Conservation (phyloP, 805 yeast species). For the Wickerhamiella kurtzmanii region DNA sequence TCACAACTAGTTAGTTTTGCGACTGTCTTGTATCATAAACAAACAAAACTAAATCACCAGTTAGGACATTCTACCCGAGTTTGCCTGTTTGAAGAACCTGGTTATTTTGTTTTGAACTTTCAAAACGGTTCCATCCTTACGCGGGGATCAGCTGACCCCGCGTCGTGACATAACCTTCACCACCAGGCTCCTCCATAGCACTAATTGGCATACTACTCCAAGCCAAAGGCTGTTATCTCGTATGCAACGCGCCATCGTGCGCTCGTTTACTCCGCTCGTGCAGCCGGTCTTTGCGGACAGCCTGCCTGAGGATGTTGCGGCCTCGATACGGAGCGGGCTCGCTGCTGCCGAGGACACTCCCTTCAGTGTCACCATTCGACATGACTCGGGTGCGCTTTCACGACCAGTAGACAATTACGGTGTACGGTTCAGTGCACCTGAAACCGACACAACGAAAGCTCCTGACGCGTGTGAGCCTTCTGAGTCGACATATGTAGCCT, state of each 20-base stretch:
- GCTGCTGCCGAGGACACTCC: neutral
- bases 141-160: too few relatives aligned
- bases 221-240: too few relatives aligned
- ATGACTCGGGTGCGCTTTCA: neutral
- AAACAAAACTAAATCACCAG: too few relatives aligned
- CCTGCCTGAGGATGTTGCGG: neutral
- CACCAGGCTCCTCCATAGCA: too few relatives aligned
- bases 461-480: neutral
- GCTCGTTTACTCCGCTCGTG: neutral
- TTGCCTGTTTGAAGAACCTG: too few relatives aligned
- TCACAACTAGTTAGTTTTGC: too few relatives aligned
- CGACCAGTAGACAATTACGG: neutral
- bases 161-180: too few relatives aligned
- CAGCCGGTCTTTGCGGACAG: neutral
- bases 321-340: neutral
- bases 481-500: neutral
- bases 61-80: too few relatives aligned
- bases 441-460: neutral
- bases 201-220: too few relatives aligned
- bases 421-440: neutral
- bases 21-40: too few relatives aligned
- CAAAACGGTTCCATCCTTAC: too few relatives aligned
- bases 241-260: constrained; percentile 32
- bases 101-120: too few relatives aligned
- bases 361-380: neutral